These are phyloP conservation scores for Anisodus acutangulus DNA, from an alignment of 257 asterid species.

Conservation along the genomic window DNA sequence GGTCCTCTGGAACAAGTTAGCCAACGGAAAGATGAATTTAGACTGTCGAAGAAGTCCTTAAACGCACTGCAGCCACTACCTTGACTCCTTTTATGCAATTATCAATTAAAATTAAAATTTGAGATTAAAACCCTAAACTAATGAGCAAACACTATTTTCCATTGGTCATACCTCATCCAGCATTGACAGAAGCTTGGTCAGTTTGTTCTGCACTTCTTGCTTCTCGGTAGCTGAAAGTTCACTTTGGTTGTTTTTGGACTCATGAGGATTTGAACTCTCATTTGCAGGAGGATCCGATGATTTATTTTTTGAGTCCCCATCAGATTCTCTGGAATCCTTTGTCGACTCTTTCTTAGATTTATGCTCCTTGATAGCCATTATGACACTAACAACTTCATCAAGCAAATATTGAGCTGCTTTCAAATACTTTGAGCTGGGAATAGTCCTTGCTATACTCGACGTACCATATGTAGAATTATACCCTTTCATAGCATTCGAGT, in stretches of 20 bases:
- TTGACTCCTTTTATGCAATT: constrained; percentile 6
- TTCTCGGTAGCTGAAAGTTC: constrained; percentile 76
- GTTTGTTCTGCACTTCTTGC: constrained; percentile 71
- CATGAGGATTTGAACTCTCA: constrained; percentile 45
- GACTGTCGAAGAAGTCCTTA: background rate
- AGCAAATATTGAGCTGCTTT: constrained; percentile 76
- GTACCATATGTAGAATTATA: constrained; percentile 53
- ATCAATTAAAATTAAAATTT: background rate
- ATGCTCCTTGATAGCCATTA: constrained; percentile 61
- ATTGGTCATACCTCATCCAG: constrained; percentile 69
- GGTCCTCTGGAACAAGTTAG: background rate
- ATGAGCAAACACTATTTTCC: background rate
- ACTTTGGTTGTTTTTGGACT: constrained; percentile 37
- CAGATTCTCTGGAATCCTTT: constrained; percentile 47
- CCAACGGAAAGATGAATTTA: background rate
- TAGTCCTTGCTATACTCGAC: constrained; percentile 47
- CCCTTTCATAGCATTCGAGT: constrained; percentile 38
- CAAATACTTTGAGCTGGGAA: constrained; percentile 71
- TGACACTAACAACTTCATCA: constrained; percentile 83
- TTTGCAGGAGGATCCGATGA: constrained; percentile 49
- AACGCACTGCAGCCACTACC: background rate
- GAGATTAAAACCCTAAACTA: background rate
- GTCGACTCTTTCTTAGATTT: constrained; percentile 39
- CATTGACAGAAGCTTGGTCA: constrained; percentile 77
- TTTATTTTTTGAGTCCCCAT: constrained; percentile 50